These are phyloP conservation scores for Xylariales sp. DNA, from an alignment of 2,329 filamentous ascomycete genomes.

Conservation along the genomic window DNA sequence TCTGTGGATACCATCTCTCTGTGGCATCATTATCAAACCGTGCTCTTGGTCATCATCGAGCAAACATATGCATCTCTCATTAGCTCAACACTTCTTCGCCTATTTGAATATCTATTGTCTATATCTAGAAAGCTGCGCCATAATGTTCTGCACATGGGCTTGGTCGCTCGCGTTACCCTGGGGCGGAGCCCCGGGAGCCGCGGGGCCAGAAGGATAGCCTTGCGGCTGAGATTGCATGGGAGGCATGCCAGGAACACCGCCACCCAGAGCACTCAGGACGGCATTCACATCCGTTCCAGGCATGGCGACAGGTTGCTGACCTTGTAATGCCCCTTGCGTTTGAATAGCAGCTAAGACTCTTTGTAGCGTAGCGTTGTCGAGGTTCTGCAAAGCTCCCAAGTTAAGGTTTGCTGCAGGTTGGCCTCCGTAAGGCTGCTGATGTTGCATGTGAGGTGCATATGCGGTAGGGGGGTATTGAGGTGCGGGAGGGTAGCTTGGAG, in stretches of 20 bases:
- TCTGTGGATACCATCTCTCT: too few relatives aligned
- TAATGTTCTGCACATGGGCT: constrained; percentile 65
- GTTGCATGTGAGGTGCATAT: constrained; percentile 19
- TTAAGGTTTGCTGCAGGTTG: neutral
- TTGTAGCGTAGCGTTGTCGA: constrained; percentile 26
- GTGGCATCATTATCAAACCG: too few relatives aligned
- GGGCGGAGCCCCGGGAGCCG: constrained; percentile 16
- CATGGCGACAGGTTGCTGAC: constrained; percentile 25
- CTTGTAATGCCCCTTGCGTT: constrained; percentile 15
- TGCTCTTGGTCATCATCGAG: too few relatives aligned
- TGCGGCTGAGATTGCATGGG: constrained; percentile 24
- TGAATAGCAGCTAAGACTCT: constrained; percentile 28
- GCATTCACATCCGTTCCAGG: constrained; percentile 20
- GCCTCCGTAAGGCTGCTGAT: constrained; percentile 10
- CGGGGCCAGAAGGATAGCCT: constrained; percentile 13
- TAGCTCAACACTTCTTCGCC: too few relatives aligned
- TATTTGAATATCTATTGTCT: too few relatives aligned
- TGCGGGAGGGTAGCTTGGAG: constrained; percentile 18
- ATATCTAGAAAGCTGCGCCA: constrained; percentile 66
- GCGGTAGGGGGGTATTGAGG: constrained; percentile 8
- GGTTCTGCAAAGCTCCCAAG: neutral
- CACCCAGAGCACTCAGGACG: constrained; percentile 21
- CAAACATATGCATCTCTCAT: too few relatives aligned
- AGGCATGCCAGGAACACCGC: constrained; percentile 15
- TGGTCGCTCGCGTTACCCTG: constrained; percentile 28